Base-by-base conservation (phyloP, 176 grass and related monocot species). In the maize (Zea mays) region DNA sequence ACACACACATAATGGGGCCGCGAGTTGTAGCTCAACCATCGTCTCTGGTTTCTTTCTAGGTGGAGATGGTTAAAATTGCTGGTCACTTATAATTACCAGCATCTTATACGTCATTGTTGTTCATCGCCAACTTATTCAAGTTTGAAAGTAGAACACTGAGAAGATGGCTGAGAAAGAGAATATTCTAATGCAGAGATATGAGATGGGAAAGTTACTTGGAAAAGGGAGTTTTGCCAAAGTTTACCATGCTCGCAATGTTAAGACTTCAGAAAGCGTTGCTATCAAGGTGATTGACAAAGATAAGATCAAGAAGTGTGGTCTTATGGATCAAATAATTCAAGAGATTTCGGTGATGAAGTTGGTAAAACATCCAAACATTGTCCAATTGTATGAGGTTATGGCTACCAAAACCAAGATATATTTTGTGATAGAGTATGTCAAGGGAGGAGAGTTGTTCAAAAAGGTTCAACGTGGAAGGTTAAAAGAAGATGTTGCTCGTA, bases 231-330 rank as follows among this genome's bases (percentile, higher is more conserved):
- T 94, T 86, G 96, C 96, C 54, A 94, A 98, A 86, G 92, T 98
- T 50, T 98, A 94, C 67, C 84, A 83, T 86, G 92, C 75, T 69
- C 89, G 84, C 38, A 75, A 85, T 85, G 19, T 92, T 55, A 76
- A 60, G 17, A 92, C 87, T 66, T 85, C 84, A 17, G 83, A 89
- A 13, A 90, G 85, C 36, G 96, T 94, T 85, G 91, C 96, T 6
- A 89, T 98, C 67, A 94, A 98, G 83, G 89, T 98, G 52, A 94
- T 98, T 4, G 89, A 98, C 71, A 98, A 98, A 71, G 96, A 98
- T 40, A 94, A 92, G 77, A 84, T 94, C 20, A 81, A 90, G 40
- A 98, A 88, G 74, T 86, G 78, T 62, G 91, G 89, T 10, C 85
- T 92, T 69, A 90, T 85, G 63, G 89, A 94, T 60, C 96, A 94